Conservation (phyloP, 176 grass and related monocot species). For the Hordeum marinum region DNA sequence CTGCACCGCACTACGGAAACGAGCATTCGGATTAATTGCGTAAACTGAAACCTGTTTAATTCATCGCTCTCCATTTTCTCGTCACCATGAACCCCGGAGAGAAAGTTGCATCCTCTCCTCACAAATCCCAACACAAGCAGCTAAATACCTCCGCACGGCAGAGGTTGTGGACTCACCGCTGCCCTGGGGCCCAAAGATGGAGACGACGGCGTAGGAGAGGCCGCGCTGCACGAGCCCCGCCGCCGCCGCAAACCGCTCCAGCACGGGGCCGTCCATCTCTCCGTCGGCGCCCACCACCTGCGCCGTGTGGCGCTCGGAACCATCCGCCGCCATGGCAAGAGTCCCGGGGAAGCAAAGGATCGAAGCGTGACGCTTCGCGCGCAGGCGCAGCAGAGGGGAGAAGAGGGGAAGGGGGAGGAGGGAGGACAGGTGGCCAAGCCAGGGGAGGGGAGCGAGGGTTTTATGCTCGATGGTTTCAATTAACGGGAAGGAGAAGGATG, state of each 20-base stretch:
- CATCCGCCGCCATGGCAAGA: background rate
- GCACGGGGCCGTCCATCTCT: slow-evolving; percentile 49
- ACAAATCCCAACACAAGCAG: background rate
- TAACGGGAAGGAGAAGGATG: background rate
- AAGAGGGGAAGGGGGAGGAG: background rate
- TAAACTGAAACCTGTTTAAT: background rate
- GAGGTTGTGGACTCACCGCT: slow-evolving; percentile 48
- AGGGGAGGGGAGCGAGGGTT: background rate
- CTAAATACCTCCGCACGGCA: background rate
- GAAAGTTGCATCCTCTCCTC: background rate
- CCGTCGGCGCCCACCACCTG: slow-evolving; percentile 69
- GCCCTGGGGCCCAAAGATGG: slow-evolving; percentile 84
- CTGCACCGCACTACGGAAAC: background rate
- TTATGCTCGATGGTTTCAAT: slow-evolving; percentile 12
- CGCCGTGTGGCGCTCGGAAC: slow-evolving; percentile 33
- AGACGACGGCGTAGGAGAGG: slow-evolving; percentile 87
- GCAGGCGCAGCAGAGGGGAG: background rate
- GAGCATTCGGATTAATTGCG: background rate
- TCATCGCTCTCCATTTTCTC: background rate
- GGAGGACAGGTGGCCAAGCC: background rate
- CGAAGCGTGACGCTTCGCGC: background rate
- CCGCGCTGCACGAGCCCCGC: slow-evolving; percentile 40
- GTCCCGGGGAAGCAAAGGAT: background rate
- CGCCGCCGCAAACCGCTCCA: slow-evolving; percentile 52
- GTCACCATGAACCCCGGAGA: no score